Base-by-base conservation (phyloP, 768 basidiomycete genomes). In the Suillus americanus region DNA sequence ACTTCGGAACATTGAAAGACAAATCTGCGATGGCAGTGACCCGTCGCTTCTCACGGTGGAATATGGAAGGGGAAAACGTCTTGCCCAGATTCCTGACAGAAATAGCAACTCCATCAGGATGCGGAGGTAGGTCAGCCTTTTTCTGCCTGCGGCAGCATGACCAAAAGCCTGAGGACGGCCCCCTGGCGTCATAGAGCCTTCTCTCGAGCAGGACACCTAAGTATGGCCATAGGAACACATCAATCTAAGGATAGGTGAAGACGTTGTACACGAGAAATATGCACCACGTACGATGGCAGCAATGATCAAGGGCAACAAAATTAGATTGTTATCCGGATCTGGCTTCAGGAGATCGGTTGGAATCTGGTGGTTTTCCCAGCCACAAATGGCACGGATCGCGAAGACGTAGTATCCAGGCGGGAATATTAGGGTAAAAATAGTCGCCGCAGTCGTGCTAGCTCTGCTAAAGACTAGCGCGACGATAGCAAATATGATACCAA, bases 321-420 rank as follows among this genome's bases (percentile, higher is more conserved):
- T 77, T 20, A 90, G 73, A 13, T 82, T 74, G 62, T 77, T 76
- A 68, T 89, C 88, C 2, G 91, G 90, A 73, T 91, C 89, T 0
- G 81, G 79, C 40, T 83, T 78, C 30, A 89, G 63, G 9, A 83
- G 73, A 68, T 88, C 82, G 0, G 89, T 86, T 2, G 85, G 73
- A 37, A 84, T 74, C 62, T 81, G 78, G 61, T 86, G 78, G 61
- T 82, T 83, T 75, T 94, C 91, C 69, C 83, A 92, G 14, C 89
- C 89, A 61, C 84, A 82, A 1, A 93, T 83, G 1, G 86, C 85
- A 53, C 89, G 83, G 10, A 87, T 84, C 8, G 85, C 86, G 69
- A 92, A 92, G 25, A 91, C 81, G 68, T 90, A 93, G 74, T 87
- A 92, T 13, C 85, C 83, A 2, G 92, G 90, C 0, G 92, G 92